Percentiles rank a stretch among this genome's conserved stretches.
Evolutionary conservation across 805 yeast species (phyloP).

Genomic region (Pichia thaimueangensis): DNA sequence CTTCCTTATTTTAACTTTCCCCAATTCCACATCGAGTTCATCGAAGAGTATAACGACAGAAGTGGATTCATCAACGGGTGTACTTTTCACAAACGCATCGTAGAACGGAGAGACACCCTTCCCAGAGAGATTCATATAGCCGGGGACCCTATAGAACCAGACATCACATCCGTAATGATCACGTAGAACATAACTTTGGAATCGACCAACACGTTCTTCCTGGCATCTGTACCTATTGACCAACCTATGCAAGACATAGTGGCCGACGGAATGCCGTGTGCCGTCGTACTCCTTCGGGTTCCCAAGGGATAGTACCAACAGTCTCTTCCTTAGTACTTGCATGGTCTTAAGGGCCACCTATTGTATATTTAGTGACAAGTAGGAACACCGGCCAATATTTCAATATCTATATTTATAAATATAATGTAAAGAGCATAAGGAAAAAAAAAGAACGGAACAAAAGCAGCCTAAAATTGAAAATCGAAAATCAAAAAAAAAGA

Average conservation of each 20-base stretch:
- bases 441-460: too few relatives aligned
- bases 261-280: conserved; percentile 80
- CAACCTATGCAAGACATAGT: conserved; percentile 38
- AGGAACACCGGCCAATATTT: too few relatives aligned
- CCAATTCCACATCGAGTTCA: conserved; percentile 62
- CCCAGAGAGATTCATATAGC: conserved; percentile 69
- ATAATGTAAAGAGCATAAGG: too few relatives aligned
- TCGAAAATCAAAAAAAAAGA: too few relatives aligned
- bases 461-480: too few relatives aligned
- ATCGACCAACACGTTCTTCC: conserved; percentile 1
- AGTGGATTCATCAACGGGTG: conserved; percentile 26
- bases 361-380: too few relatives aligned
- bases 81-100: conserved; percentile 29
- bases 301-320: conserved; percentile 54
- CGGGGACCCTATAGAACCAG: conserved; percentile 12
- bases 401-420: too few relatives aligned
- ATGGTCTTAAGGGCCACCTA: too few relatives aligned
- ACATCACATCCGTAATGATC: conserved; percentile 5
- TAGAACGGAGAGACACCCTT: conserved; percentile 33
- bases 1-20: conserved; percentile 56
- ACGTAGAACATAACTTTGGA: background rate
- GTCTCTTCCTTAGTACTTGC: conserved; percentile 7
- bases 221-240: background rate
- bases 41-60: conserved; percentile 65
- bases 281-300: conserved; percentile 58